phyloP scores from a whole-genome alignment of 768 basidiomycete genomes.

The Phlegmacium glaucopus region DNA sequence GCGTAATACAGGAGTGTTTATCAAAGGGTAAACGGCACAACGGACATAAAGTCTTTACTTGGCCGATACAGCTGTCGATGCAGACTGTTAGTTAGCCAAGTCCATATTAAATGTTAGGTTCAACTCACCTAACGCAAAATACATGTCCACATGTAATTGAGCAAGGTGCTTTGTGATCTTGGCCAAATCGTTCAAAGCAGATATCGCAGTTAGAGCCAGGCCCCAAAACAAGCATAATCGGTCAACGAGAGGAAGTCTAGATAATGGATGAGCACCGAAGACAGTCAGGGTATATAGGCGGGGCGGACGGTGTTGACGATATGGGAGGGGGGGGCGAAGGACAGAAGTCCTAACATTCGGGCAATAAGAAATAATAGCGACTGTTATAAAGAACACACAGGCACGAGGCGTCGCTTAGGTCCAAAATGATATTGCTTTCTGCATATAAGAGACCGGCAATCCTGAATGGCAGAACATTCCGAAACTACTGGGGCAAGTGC shows the following conservation, averaged over 20 bases:
- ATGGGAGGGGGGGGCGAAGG: constrained; percentile 23
- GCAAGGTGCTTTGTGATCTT: constrained; percentile 53
- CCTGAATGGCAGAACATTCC: too few species aligned
- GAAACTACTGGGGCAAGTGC: too few species aligned
- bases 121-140: constrained; percentile 51
- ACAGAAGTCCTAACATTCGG: constrained; percentile 33
- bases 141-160: constrained; percentile 71
- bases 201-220: constrained; percentile 70
- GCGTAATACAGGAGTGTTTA: constrained; percentile 40
- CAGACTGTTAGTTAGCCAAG: constrained; percentile 3
- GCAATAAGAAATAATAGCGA: constrained; percentile 26
- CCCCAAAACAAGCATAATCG: constrained; percentile 61
- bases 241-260: constrained; percentile 27
- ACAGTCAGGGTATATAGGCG: constrained; percentile 14
- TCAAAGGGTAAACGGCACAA: constrained; percentile 59
- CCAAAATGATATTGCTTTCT: constrained; percentile 28
- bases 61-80: constrained; percentile 49
- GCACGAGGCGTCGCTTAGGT: constrained; percentile 40
- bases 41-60: constrained; percentile 52
- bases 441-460: constrained; percentile 26
- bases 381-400: constrained; percentile 33
- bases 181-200: constrained; percentile 63
- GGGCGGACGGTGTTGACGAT: constrained; percentile 17
- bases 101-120: background rate
- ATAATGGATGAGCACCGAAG: constrained; percentile 15